phyloP scores from a whole-genome alignment of 1,284 basidiomycete species.

The Exsudoporus floridanus region DNA sequence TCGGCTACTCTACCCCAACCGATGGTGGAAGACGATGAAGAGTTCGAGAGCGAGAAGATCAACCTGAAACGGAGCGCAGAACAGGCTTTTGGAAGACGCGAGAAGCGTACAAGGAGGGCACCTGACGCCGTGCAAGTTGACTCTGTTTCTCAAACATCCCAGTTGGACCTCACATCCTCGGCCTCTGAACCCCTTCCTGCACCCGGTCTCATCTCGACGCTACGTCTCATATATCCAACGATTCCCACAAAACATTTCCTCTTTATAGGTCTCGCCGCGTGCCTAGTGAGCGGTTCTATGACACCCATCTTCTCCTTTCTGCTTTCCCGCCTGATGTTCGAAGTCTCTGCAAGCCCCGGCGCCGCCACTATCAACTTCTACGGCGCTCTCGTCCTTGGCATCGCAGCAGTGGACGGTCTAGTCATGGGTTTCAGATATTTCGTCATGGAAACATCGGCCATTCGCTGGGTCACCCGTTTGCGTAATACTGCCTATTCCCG shows the following conservation, averaged over 20 bases:
- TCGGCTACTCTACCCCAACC: slow-evolving; percentile 8
- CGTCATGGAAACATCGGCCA: slow-evolving; percentile 72
- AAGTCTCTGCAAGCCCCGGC: slow-evolving; percentile 70
- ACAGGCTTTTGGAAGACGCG: slow-evolving; percentile 32
- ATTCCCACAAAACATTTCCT: slow-evolving; percentile 76
- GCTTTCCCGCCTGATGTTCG: slow-evolving; percentile 79
- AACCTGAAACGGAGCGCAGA: slow-evolving; percentile 41
- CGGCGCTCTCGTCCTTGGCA: slow-evolving; percentile 66
- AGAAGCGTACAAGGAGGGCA: slow-evolving; percentile 27
- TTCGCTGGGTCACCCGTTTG: slow-evolving; percentile 74
- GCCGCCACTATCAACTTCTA: slow-evolving; percentile 69
- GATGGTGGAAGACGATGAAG: slow-evolving; percentile 39
- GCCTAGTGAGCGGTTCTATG: slow-evolving; percentile 73
- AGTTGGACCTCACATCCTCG: neutral
- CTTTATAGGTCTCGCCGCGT: slow-evolving; percentile 63
- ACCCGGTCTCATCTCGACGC: slow-evolving; percentile 38
- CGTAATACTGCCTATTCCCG: slow-evolving; percentile 59
- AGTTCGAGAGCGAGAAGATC: slow-evolving; percentile 45
- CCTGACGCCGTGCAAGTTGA: slow-evolving; percentile 24
- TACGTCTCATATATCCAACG: slow-evolving; percentile 66
- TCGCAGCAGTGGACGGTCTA: slow-evolving; percentile 76
- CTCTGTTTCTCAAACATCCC: slow-evolving; percentile 20
- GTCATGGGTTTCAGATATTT: slow-evolving; percentile 74
- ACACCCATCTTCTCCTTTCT: slow-evolving; percentile 92
- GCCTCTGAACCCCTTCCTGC: neutral